Conservation (phyloP, 1,284 basidiomycete species). For the Marasmius tenuissimus region DNA sequence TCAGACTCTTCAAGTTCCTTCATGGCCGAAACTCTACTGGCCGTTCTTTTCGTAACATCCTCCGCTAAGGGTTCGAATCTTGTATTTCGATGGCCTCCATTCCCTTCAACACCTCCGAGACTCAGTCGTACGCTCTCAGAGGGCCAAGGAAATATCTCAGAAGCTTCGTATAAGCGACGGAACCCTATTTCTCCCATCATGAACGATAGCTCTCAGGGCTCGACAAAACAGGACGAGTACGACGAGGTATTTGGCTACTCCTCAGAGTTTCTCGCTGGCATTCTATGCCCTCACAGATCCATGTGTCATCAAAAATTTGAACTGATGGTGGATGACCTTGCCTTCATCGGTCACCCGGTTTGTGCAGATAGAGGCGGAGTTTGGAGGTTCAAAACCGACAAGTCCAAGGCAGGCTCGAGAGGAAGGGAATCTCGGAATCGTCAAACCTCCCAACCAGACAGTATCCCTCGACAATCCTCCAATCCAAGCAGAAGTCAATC, state of each 20-base stretch:
- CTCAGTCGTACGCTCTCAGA: slow-evolving; percentile 62
- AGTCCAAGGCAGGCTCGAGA: slow-evolving; percentile 44
- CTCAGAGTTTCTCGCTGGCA: slow-evolving; percentile 76
- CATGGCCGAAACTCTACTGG: slow-evolving; percentile 74
- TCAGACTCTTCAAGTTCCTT: neutral
- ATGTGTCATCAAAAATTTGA: slow-evolving; percentile 96
- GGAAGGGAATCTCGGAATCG: slow-evolving; percentile 55
- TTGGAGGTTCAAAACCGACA: slow-evolving; percentile 72
- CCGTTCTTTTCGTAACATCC: slow-evolving; percentile 71
- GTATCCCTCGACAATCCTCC: slow-evolving; percentile 13
- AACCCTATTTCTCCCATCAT: slow-evolving; percentile 44
- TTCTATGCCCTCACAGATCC: slow-evolving; percentile 77
- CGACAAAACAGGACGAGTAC: slow-evolving; percentile 47
- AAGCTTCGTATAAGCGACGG: slow-evolving; percentile 25
- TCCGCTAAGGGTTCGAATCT: slow-evolving; percentile 74
- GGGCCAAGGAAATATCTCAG: slow-evolving; percentile 23
- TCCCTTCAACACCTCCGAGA: slow-evolving; percentile 53
- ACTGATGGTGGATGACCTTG: slow-evolving; percentile 89
- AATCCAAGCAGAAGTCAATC: slow-evolving; percentile 34
- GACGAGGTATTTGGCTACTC: slow-evolving; percentile 79
- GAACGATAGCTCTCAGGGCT: slow-evolving; percentile 33
- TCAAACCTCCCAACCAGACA: slow-evolving; percentile 28
- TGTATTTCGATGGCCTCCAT: slow-evolving; percentile 75
- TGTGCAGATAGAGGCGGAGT: slow-evolving; percentile 72
- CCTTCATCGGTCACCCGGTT: slow-evolving; percentile 94